Conservation (phyloP, 2,329 filamentous ascomycete genomes). For the Didymellaceae sp. region DNA sequence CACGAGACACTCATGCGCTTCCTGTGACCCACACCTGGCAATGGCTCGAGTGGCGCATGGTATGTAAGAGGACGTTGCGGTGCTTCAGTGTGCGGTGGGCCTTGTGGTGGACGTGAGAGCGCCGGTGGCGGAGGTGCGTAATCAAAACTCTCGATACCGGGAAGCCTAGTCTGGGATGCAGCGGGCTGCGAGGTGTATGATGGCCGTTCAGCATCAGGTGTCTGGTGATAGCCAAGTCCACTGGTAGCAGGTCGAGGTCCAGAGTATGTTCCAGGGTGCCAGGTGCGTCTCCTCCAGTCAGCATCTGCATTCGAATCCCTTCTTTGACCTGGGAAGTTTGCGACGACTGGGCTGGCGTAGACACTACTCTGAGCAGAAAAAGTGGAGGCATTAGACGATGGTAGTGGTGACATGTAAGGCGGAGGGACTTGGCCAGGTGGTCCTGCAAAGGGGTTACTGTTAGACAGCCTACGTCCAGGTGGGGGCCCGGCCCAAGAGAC, state of each 20-base stretch:
- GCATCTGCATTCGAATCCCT: slow-evolving; percentile 76
- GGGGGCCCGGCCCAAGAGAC: slow-evolving; percentile 76
- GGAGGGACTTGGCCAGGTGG: slow-evolving; percentile 67
- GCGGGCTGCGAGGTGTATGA: slow-evolving; percentile 61
- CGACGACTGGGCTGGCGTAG: slow-evolving; percentile 70
- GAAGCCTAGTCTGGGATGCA: slow-evolving; percentile 70
- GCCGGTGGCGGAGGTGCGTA: slow-evolving; percentile 69
- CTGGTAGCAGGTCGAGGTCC: slow-evolving; percentile 70
- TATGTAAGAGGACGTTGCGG: slow-evolving; percentile 52
- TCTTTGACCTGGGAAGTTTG: slow-evolving; percentile 67
- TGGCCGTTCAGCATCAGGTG: slow-evolving; percentile 67
- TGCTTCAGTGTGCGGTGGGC: slow-evolving; percentile 78
- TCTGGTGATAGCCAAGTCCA: slow-evolving; percentile 76
- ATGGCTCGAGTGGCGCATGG: slow-evolving; percentile 42
- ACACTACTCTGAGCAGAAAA: slow-evolving; percentile 66
- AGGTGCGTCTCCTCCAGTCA: slow-evolving; percentile 82
- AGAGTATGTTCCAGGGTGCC: slow-evolving; percentile 80
- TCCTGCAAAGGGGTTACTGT: slow-evolving; percentile 74
- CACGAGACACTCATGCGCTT: slow-evolving; percentile 57
- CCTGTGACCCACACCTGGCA: slow-evolving; percentile 33
- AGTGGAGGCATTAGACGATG: slow-evolving; percentile 59
- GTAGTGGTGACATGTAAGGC: slow-evolving; percentile 62
- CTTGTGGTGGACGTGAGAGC: slow-evolving; percentile 69
- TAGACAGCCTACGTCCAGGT: slow-evolving; percentile 75
- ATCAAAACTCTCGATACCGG: slow-evolving; percentile 92